Evolutionary conservation across 129 eudicot genomes (phyloP).

Genomic region (Smallanthus sonchifolius): DNA sequence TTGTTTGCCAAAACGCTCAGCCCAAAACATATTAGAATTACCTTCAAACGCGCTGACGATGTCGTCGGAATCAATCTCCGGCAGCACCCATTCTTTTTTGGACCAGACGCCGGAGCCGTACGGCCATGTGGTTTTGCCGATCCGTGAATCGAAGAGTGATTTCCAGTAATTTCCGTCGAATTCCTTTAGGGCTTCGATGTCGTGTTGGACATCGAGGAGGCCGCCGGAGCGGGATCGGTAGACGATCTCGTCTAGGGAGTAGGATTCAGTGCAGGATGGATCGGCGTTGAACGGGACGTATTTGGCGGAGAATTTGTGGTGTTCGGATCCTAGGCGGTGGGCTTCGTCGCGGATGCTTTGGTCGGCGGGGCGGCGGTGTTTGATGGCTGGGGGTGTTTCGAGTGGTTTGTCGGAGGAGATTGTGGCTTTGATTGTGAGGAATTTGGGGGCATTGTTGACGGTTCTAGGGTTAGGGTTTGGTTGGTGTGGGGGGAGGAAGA

Average conservation of each 20-base stretch:
- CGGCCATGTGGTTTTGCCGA: conserved; percentile 75
- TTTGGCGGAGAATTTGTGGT: conserved; percentile 44
- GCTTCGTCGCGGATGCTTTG: conserved; percentile 34
- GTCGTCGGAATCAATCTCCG: conserved; percentile 59
- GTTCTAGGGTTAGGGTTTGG: conserved; percentile 21
- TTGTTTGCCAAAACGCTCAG: conserved; percentile 70
- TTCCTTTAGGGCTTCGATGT: conserved; percentile 44
- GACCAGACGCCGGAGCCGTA: conserved; percentile 88
- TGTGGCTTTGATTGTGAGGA: conserved; percentile 27
- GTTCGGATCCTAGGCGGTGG: conserved; percentile 18
- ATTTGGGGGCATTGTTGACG: background rate
- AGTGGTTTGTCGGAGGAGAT: conserved; percentile 20
- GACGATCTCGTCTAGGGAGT: conserved; percentile 62
- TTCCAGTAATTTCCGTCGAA: conserved; percentile 58
- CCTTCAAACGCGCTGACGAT: conserved; percentile 69
- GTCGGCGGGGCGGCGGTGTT: conserved; percentile 37
- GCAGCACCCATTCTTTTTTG: conserved; percentile 78
- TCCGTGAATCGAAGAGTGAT: conserved; percentile 59
- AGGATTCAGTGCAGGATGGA: conserved; percentile 37
- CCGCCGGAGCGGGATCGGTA: conserved; percentile 64
- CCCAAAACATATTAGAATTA: conserved; percentile 71
- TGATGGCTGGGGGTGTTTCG: conserved; percentile 20
- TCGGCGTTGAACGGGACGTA: conserved; percentile 67
- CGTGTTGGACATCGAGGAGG: conserved; percentile 62
- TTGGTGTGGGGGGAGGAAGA: conserved; percentile 9